phyloP scores from a whole-genome alignment of 176 grass and related monocot species.

The Triticum dicoccoides region DNA sequence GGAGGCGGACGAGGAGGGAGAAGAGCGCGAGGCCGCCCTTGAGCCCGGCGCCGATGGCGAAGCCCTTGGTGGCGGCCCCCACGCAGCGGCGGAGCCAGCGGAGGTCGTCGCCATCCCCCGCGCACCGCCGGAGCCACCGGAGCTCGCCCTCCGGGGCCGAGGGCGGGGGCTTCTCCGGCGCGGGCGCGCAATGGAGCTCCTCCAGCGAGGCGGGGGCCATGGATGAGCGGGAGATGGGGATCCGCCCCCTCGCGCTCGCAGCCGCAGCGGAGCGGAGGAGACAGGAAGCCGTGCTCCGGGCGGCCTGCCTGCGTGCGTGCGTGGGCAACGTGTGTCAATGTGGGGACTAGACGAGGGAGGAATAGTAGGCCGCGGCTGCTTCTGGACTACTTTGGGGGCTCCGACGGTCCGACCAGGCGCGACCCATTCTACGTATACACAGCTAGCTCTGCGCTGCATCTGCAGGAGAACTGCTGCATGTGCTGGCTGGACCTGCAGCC shows the following conservation, averaged over 20 bases:
- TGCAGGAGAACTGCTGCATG: neutral
- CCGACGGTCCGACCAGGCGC: neutral
- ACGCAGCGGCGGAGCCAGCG: slow-evolving; percentile 76
- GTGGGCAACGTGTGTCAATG: slow-evolving; percentile 12
- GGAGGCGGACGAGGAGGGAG: slow-evolving; percentile 84
- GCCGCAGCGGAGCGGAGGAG: neutral
- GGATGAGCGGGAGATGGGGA: slow-evolving; percentile 32
- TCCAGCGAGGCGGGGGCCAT: slow-evolving; percentile 15
- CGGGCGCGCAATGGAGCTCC: no score
- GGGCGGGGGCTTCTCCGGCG: neutral
- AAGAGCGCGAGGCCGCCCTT: slow-evolving; percentile 87
- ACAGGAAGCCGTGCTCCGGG: slow-evolving; percentile 28
- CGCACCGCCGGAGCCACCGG: slow-evolving; percentile 69
- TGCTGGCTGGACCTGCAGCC: neutral
- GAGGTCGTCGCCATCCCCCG: slow-evolving; percentile 41
- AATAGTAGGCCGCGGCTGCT: neutral
- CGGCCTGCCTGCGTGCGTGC: neutral
- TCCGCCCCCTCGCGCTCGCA: neutral
- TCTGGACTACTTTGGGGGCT: neutral
- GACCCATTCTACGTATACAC: neutral
- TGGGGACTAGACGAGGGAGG: neutral
- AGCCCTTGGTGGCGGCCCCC: slow-evolving; percentile 79
- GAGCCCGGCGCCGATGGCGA: slow-evolving; percentile 81
- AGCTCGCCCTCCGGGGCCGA: slow-evolving; percentile 34
- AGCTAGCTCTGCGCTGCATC: neutral